Base-by-base conservation (phyloP, 1,139 yeast species). In the Pichia terricola region DNA sequence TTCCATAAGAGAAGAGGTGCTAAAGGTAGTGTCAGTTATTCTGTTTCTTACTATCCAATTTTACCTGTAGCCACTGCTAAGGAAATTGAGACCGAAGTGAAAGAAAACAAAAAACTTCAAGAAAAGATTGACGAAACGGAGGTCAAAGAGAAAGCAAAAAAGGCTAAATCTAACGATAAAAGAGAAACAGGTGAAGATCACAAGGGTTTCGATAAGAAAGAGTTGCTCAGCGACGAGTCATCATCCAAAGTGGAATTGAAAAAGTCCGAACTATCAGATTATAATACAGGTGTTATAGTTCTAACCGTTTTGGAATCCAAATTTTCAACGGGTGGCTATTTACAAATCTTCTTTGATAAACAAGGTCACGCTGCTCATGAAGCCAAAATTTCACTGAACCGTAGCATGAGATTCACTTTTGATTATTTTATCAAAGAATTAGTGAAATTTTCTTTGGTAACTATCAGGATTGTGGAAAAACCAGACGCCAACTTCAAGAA, bases 31-130 rank as follows among this genome's bases (percentile, higher is more conserved):
- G 70, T 91, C 34, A 72, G 78, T 11, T 91, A 85, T 62, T 71
- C 79, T 10, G 67, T 84, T 43, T 75, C 94, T 3, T 91, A 91
- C 69, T 87, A 77, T 64, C 97, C 98, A 28, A 66, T 81, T 22
- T 64, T 83, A 45, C 87, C 89, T 11, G 82, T 88, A 7, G 71
- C 81, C 70, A 77, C 87, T 33, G 78, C 86, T 43, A 83, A 78
- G 48, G 96, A 86, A 52, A 69, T 77, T 41, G 71, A 68, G 49
- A 86, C 78, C 53, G 79, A 74, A 51, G 73, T 69, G 48, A 65
- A 63, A 45, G 63, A 48, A 32, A 39, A 38, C 9, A 37, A 36
- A 8, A 36, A 44, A 25, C 28, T 44, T 7, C 40, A 45, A 35
- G 46, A 42, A 11, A 40, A 39, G 11, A 41, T 48, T 32, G 59